phyloP scores from a whole-genome alignment of 2,329 filamentous ascomycete genomes.

The Fusarium pininemorale region DNA sequence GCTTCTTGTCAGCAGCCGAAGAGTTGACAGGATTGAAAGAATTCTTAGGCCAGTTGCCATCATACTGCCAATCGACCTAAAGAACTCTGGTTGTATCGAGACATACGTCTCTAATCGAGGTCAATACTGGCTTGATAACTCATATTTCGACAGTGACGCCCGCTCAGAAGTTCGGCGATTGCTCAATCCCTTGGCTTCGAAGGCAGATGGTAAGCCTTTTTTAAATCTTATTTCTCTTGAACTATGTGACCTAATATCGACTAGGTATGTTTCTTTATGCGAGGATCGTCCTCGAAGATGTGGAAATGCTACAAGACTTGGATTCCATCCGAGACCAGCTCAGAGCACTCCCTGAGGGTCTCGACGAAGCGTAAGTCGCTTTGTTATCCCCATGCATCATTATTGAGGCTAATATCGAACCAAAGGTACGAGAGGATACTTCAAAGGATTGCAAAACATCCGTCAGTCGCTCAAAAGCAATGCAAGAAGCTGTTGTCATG shows the following conservation, averaged over 20 bases:
- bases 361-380: not conserved
- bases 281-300: not conserved
- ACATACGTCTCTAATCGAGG: not conserved
- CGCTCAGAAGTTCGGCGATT: not conserved
- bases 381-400: too few relatives aligned
- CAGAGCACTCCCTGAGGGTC: not conserved
- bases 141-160: not conserved
- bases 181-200: not conserved
- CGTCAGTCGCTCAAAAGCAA: not conserved
- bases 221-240: too few relatives aligned
- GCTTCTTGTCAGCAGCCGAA: not conserved
- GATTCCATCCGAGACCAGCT: not conserved
- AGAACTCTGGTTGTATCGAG: not conserved
- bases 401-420: too few relatives aligned
- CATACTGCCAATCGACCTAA: not conserved
- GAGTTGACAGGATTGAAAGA: not conserved
- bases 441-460: not conserved
- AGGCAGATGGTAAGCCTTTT: not conserved
- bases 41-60: not conserved
- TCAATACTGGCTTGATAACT: not conserved
- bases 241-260: not conserved
- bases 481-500: not conserved
- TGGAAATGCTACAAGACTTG: not conserved
- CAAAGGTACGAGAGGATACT: not conserved
- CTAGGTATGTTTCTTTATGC: not conserved